phyloP scores from a whole-genome alignment of 169 alveolate genomes.

The Fabrea salina region DNA sequence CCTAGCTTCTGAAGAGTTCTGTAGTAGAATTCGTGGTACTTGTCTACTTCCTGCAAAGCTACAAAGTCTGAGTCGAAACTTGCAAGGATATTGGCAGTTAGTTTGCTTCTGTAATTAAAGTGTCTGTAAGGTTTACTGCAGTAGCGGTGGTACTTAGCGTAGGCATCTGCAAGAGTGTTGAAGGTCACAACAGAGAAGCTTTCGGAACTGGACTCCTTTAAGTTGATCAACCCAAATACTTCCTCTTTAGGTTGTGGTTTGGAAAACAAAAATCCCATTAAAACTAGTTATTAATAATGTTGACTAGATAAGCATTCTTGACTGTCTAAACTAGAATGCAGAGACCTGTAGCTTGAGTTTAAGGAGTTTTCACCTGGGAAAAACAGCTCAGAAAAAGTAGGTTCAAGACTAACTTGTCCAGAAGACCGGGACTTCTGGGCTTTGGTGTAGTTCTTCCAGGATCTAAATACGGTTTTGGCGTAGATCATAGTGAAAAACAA shows the following conservation, averaged over 20 bases:
- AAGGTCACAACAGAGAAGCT: not conserved
- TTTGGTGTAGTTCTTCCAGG: conserved; percentile 24
- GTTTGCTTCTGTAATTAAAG: not conserved
- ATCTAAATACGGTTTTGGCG: conserved; percentile 21
- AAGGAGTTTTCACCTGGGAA: too few relatives aligned
- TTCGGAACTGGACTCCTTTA: too few relatives aligned
- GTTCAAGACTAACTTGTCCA: too few relatives aligned
- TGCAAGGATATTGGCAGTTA: not conserved
- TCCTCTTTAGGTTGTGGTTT: too few relatives aligned
- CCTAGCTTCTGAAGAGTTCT: not conserved
- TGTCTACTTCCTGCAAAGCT: not conserved
- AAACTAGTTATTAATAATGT: too few relatives aligned
- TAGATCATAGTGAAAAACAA: conserved; percentile 13
- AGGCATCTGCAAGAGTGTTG: not conserved
- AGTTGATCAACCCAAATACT: too few relatives aligned
- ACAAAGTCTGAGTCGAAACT: not conserved
- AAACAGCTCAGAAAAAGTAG: too few relatives aligned
- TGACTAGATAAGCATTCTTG: too few relatives aligned
- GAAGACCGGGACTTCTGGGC: too few relatives aligned
- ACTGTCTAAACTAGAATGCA: too few relatives aligned
- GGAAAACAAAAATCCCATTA: too few relatives aligned
- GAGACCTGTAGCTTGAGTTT: too few relatives aligned
- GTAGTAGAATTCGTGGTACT: not conserved
- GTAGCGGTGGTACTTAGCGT: not conserved
- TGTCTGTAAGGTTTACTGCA: not conserved